Evolutionary conservation across 139 green algal species (phyloP).

Genomic region (Raphidocelis subcapitata): DNA sequence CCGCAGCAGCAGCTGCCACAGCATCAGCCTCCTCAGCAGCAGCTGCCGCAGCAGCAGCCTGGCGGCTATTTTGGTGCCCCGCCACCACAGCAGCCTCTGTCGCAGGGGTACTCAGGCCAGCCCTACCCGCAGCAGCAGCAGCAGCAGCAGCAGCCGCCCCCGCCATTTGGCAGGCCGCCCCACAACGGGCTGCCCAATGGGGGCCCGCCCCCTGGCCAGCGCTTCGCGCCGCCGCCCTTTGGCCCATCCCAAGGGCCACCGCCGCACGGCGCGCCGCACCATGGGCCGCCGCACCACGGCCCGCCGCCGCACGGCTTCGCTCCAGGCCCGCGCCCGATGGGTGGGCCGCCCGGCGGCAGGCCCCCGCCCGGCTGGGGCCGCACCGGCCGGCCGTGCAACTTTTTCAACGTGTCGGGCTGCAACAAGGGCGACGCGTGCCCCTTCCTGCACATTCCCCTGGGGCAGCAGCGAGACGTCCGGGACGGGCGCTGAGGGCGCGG

Average conservation of each 20-base stretch:
- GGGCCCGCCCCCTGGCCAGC: too few species aligned
- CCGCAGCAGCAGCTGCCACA: constrained; percentile 5
- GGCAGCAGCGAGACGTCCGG: constrained; percentile 4
- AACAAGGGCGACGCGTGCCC: constrained; percentile 7
- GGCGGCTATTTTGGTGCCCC: neutral
- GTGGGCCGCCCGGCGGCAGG: neutral
- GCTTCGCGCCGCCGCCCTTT: too few species aligned
- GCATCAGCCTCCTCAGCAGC: too few species aligned
- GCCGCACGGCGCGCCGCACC: too few species aligned
- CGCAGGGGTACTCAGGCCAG: too few species aligned
- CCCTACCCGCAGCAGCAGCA: constrained; percentile 5
- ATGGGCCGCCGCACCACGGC: too few species aligned
- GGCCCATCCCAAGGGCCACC: too few species aligned
- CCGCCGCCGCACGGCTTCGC: neutral
- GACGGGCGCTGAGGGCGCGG: neutral
- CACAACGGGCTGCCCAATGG: too few species aligned
- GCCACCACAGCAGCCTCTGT: too few species aligned
- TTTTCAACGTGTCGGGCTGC: constrained; percentile 5
- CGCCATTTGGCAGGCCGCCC: neutral
- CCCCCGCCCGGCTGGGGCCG: too few species aligned
- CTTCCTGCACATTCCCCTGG: constrained; percentile 14
- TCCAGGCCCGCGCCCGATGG: neutral
- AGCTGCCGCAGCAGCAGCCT: constrained; percentile 5
- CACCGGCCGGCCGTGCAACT: constrained; percentile 14
- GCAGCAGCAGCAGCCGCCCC: neutral